Evolutionary conservation across 345 rosid genomes (phyloP).

Genomic region (Theobroma cacao): DNA sequence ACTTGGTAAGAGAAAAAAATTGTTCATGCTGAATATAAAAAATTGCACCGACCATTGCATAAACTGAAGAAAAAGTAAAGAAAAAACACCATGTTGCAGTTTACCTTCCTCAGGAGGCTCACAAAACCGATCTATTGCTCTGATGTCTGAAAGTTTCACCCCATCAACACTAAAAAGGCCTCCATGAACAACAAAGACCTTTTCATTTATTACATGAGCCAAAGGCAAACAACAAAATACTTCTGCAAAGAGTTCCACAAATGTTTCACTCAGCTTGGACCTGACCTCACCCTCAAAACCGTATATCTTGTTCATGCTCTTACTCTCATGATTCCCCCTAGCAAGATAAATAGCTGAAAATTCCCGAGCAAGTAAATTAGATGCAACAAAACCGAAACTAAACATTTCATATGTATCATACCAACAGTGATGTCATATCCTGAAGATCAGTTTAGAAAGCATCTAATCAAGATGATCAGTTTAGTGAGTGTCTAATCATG

Average conservation of each 20-base stretch:
- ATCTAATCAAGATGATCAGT: background rate
- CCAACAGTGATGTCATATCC: background rate
- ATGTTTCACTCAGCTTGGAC: slow-evolving; percentile 86
- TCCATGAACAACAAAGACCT: slow-evolving; percentile 92
- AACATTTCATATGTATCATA: background rate
- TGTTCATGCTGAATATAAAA: background rate
- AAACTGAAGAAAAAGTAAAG: background rate
- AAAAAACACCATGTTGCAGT: background rate
- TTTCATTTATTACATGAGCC: slow-evolving; percentile 81
- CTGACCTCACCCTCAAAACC: slow-evolving; percentile 99
- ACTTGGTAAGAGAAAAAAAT: background rate
- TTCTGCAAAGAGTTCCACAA: slow-evolving; percentile 94
- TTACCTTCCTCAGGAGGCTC: slow-evolving; percentile 99
- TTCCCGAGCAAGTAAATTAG: slow-evolving; percentile 17
- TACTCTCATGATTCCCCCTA: slow-evolving; percentile 99
- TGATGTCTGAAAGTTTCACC: slow-evolving; percentile 86
- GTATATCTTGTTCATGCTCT: slow-evolving; percentile 99
- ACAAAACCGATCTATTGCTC: slow-evolving; percentile 84
- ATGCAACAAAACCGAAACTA: slow-evolving; percentile 1
- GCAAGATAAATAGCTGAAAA: slow-evolving; percentile 85
- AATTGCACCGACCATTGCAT: background rate
- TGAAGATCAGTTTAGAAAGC: background rate
- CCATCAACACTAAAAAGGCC: slow-evolving; percentile 98
- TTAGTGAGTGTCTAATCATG: background rate
- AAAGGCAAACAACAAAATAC: slow-evolving; percentile 94